These are phyloP conservation scores for Arctium minus DNA, from an alignment of 129 eudicot species.

Conservation along the genomic window DNA sequence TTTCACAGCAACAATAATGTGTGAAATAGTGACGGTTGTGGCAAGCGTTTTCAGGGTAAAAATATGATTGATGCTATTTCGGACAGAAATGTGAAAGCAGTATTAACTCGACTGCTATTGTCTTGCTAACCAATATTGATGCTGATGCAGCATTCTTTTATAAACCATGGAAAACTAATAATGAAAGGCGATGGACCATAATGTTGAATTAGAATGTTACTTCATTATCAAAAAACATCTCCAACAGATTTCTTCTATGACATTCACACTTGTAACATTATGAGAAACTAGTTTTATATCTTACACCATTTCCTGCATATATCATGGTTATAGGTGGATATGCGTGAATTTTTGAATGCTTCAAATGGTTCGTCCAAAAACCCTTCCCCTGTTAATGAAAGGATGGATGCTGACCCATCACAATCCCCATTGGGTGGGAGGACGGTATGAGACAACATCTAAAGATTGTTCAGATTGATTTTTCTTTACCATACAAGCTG, in stretches of 20 bases:
- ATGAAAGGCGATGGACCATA: not conserved
- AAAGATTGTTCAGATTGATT: conserved; percentile 4
- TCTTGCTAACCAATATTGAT: too few species aligned
- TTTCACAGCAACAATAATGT: too few species aligned
- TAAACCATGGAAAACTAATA: not conserved
- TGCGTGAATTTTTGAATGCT: conserved; percentile 92
- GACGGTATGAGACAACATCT: conserved; percentile 59
- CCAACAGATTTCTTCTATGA: not conserved
- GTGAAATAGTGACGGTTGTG: too few species aligned
- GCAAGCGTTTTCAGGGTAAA: too few species aligned
- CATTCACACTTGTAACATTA: not conserved
- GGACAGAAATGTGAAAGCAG: too few species aligned
- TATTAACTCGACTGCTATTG: too few species aligned
- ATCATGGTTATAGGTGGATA: conserved; percentile 63
- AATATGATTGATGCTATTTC: too few species aligned
- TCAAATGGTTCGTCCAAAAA: conserved; percentile 76
- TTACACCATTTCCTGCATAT: conserved; percentile 2
- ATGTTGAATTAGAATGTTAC: not conserved
- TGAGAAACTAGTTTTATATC: conserved; percentile 12
- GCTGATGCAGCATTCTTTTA: not conserved
- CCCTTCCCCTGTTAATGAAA: conserved; percentile 50
- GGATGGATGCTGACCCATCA: conserved; percentile 50
- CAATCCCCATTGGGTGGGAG: conserved; percentile 97
- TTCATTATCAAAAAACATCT: not conserved
- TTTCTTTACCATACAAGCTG: not conserved